These are phyloP conservation scores for Lodderomyces margitis DNA, from an alignment of 1,139 yeast species.

Conservation along the genomic window DNA sequence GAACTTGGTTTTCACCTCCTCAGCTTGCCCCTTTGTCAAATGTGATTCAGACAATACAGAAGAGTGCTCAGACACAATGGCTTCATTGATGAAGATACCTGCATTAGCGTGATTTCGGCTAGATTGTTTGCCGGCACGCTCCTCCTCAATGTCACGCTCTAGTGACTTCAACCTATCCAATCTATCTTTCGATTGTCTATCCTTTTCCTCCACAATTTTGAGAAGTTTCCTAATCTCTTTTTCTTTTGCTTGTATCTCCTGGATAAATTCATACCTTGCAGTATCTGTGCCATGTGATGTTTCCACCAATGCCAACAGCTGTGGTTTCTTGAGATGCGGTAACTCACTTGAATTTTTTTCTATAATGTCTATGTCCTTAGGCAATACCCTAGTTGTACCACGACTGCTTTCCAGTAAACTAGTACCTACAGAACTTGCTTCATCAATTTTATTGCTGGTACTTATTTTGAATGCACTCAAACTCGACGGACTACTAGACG, in stretches of 20 bases:
- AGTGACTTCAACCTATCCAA: background rate
- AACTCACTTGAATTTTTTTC: background rate
- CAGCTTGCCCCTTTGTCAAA: slow-evolving; percentile 12
- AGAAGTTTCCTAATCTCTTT: background rate
- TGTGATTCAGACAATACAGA: background rate
- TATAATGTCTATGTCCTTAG: background rate
- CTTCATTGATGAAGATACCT: background rate
- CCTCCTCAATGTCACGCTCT: background rate
- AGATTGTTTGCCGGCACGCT: background rate
- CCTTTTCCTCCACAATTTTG: background rate
- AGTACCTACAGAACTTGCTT: background rate
- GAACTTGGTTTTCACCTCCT: slow-evolving; percentile 19
- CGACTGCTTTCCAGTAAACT: background rate
- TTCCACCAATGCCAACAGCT: background rate
- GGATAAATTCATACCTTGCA: background rate
- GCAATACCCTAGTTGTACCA: background rate
- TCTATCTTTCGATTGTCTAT: background rate
- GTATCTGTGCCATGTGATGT: background rate
- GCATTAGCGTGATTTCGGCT: background rate
- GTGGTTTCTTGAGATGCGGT: background rate
- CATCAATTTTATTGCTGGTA: background rate
- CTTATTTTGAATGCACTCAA: background rate
- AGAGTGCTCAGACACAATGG: background rate
- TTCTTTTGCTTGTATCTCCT: background rate
- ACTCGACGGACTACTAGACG: background rate